Conservation (phyloP, 2,329 filamentous ascomycete genomes). For the Fusarium sp. region DNA sequence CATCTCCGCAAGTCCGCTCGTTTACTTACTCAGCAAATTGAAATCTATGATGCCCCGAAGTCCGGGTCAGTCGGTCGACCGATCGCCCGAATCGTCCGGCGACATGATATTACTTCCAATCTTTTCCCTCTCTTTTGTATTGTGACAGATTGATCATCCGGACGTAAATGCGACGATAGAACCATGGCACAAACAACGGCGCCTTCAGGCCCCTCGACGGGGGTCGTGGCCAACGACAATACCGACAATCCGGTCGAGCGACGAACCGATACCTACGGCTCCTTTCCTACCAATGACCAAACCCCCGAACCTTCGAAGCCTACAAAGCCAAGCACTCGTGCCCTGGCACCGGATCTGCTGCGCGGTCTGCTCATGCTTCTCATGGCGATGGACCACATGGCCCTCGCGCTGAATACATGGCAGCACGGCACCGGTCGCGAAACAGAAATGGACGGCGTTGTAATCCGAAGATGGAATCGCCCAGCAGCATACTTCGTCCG, state of each 20-base stretch:
- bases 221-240: background rate
- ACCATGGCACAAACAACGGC: conserved; percentile 2
- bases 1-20: conserved; percentile 30
- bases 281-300: conserved; percentile 12
- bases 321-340: conserved; percentile 49
- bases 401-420: conserved; percentile 59
- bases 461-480: conserved; percentile 58
- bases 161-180: background rate
- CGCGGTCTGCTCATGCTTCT: conserved; percentile 62
- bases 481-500: conserved; percentile 58
- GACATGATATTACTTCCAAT: conserved; percentile 8
- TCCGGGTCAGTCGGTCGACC: conserved; percentile 7
- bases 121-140: background rate
- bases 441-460: conserved; percentile 56
- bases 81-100: conserved; percentile 35
- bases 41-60: conserved; percentile 29
- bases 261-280: conserved; percentile 21
- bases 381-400: conserved; percentile 63
- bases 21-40: conserved; percentile 29
- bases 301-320: conserved; percentile 36
- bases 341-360: conserved; percentile 61
- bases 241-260: conserved; percentile 5
- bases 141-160: background rate
- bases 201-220: conserved; percentile 13
- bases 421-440: conserved; percentile 57